Conservation (phyloP, 176 grass and related monocot genomes). For the Neostapfia colusana region DNA sequence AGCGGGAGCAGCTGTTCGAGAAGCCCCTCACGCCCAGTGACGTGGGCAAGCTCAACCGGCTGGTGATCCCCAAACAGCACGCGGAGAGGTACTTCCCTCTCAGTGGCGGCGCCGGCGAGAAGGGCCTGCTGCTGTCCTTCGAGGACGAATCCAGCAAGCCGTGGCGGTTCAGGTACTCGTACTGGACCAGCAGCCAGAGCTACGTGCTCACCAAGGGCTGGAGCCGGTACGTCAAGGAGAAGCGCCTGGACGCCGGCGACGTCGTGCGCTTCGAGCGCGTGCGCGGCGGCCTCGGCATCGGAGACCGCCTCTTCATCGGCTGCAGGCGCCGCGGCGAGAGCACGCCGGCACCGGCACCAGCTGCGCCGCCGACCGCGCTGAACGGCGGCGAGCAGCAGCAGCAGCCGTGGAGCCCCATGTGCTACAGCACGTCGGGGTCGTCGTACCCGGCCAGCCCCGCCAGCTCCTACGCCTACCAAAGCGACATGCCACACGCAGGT, state of each 20-base stretch:
- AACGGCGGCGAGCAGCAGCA: slow-evolving; percentile 35
- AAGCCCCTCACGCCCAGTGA: slow-evolving; percentile 82
- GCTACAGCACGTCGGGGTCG: slow-evolving; percentile 54
- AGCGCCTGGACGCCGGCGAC: slow-evolving; percentile 64
- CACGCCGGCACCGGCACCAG: not conserved
- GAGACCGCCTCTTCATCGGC: slow-evolving; percentile 60
- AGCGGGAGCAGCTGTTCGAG: slow-evolving; percentile 89
- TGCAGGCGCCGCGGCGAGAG: slow-evolving; percentile 51
- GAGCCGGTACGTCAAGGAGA: slow-evolving; percentile 91
- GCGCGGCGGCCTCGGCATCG: slow-evolving; percentile 29
- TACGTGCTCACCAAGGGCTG: slow-evolving; percentile 97
- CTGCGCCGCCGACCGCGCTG: not conserved
- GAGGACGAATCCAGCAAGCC: slow-evolving; percentile 80
- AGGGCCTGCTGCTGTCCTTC: slow-evolving; percentile 71
- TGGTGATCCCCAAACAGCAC: slow-evolving; percentile 93
- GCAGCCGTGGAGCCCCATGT: slow-evolving; percentile 60
- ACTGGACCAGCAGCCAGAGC: slow-evolving; percentile 99
- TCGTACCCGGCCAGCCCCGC: slow-evolving; percentile 55
- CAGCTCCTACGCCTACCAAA: slow-evolving; percentile 48
- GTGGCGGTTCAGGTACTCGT: slow-evolving; percentile 91
- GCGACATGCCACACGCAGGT: slow-evolving; percentile 55
- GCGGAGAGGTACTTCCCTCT: slow-evolving; percentile 91
- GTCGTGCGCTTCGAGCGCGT: slow-evolving; percentile 59
- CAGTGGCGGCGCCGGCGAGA: slow-evolving; percentile 55
- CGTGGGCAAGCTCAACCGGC: slow-evolving; percentile 85